Base-by-base conservation (phyloP, 306 rosid species). In the Leucaena leucocephala region DNA sequence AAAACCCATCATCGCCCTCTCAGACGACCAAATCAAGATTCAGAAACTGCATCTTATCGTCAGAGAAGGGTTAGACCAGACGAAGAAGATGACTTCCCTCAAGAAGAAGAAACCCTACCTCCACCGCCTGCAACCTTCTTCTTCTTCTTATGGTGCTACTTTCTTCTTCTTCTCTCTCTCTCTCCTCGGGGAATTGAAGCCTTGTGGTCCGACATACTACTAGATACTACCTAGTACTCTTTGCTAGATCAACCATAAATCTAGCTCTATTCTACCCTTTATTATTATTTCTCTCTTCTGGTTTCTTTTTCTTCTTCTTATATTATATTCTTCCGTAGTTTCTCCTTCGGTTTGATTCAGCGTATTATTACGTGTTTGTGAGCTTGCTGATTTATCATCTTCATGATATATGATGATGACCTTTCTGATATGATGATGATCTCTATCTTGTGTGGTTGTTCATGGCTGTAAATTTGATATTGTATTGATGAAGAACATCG, bases 131-230 rank as follows among this genome's bases (percentile, higher is more conserved):
- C 0, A 11, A 17, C 3, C 62, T 55, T 55, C 69, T 63, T 73
- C 69, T 63, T 73, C 84, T 70, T 22, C 16, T 54, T n/a, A n/a
- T 55, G 34, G n/a, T 5, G 50, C 50, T 46, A 5, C 50, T 46
- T 12, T 45, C 61, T 7, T 8, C 92, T 88, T 85, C 84, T 8
- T 17, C 58, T 50, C 58, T 54, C 61, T 19, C 50, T 91, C 94
- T 88, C 85, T 86, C 84, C 90, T 86, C 84, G 81, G 95, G 95
- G 97, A 92, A 92, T 92, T 80, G 97, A 92, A 92, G 97, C 92
- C 75, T 83, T 49, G 17, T 64, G 97, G 97, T 92, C 97, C 97
- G 97, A 91, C 77, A 22, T 58, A 40, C 44, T 58, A 50, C n/a
- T n/a, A n/a, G 1, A 16, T 50, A 35, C 22, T 63, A 35, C 11